Evolutionary conservation across 805 yeast species (phyloP).

Genomic region (Kurtzmaniella cleridarum): DNA sequence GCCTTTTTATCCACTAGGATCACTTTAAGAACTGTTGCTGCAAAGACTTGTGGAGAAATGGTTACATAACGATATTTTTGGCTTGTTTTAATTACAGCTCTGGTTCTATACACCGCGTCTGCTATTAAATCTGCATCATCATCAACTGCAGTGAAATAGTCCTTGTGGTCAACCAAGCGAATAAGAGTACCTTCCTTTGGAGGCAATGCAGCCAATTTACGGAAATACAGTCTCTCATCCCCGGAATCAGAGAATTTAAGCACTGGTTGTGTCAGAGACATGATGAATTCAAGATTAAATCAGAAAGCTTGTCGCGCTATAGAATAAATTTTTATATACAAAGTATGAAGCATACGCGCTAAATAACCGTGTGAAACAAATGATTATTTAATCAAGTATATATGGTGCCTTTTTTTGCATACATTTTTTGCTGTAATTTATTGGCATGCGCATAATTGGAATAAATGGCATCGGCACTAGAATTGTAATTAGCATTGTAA

Average conservation of each 20-base stretch:
- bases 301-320: neutral
- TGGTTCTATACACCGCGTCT: constrained; percentile 77
- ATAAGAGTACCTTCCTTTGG: constrained; percentile 44
- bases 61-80: constrained; percentile 56
- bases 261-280: constrained; percentile 39
- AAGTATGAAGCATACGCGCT: too few relatives aligned
- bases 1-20: constrained; percentile 66
- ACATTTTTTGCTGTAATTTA: too few relatives aligned
- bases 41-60: constrained; percentile 68
- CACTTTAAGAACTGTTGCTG: constrained; percentile 52
- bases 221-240: constrained; percentile 39
- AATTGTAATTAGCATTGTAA: too few relatives aligned
- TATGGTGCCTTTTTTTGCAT: too few relatives aligned
- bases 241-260: constrained; percentile 35
- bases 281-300: constrained; percentile 7
- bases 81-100: constrained; percentile 66
- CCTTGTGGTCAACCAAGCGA: constrained; percentile 74
- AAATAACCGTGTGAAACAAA: too few relatives aligned
- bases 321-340: too few relatives aligned
- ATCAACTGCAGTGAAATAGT: constrained; percentile 68
- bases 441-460: too few relatives aligned
- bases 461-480: too few relatives aligned
- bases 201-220: constrained; percentile 44
- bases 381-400: too few relatives aligned
- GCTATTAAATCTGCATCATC: constrained; percentile 82